phyloP scores from a whole-genome alignment of 139 green algal species.

The Penium margaritaceum region DNA sequence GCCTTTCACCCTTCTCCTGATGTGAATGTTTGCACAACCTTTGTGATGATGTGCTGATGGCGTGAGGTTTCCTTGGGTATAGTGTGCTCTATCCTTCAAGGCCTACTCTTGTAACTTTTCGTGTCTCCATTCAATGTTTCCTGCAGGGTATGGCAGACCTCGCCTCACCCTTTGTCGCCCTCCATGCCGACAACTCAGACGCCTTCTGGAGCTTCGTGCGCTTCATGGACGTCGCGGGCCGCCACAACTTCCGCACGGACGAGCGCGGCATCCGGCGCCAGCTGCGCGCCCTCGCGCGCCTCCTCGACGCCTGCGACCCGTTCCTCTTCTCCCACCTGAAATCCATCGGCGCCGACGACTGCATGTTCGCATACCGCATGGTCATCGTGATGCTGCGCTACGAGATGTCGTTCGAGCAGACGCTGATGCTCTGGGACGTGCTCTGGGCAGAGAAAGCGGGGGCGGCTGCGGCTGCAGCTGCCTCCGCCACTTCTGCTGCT shows the following conservation, averaged over 20 bases:
- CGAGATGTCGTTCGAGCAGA: neutral
- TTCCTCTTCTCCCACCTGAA: constrained; percentile 20
- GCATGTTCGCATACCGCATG: constrained; percentile 9
- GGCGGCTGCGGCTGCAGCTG: neutral
- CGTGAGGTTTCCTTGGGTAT: no score
- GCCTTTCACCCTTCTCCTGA: no score
- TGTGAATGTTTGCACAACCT: no score
- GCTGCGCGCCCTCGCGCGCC: constrained; percentile 48
- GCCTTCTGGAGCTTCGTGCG: constrained; percentile 75
- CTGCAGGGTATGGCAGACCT: constrained; percentile 81
- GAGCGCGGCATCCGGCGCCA: constrained; percentile 62
- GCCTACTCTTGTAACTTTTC: no score
- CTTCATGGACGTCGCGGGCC: constrained; percentile 34
- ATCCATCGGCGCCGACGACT: neutral
- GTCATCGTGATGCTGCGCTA: neutral
- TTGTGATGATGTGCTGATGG: no score
- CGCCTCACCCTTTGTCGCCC: constrained; percentile 64
- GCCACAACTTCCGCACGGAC: constrained; percentile 63
- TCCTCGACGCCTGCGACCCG: constrained; percentile 54
- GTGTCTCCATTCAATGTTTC: no score
- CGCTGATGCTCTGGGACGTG: neutral
- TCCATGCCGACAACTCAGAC: constrained; percentile 69
- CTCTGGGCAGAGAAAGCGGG: neutral
- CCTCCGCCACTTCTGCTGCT: neutral
- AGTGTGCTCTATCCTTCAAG: no score